Evolutionary conservation across 1,284 basidiomycete species (phyloP).

Genomic region (Boletellus deceptivus): DNA sequence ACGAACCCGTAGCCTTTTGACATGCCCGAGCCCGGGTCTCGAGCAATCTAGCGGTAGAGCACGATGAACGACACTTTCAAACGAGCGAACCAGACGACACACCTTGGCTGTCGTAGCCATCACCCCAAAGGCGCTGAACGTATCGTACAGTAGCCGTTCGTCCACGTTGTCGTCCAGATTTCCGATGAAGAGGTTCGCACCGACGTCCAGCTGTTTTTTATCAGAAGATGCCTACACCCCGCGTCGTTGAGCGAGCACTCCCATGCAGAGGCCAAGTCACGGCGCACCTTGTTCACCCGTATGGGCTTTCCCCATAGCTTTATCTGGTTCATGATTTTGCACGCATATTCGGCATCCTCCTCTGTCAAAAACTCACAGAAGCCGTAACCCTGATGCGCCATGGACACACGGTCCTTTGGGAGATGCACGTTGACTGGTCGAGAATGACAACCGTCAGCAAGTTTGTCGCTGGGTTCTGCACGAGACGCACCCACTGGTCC

Average conservation of each 20-base stretch:
- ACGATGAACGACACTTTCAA: not conserved
- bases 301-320: slow-evolving; percentile 99
- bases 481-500: slow-evolving; percentile 85
- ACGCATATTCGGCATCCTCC: slow-evolving; percentile 98
- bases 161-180: slow-evolving; percentile 94
- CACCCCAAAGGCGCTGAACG: slow-evolving; percentile 91
- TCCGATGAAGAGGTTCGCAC: slow-evolving; percentile 96
- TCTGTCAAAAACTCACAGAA: slow-evolving; percentile 99
- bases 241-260: not conserved
- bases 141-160: slow-evolving; percentile 90
- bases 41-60: slow-evolving; percentile 23
- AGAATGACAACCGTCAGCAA: slow-evolving; percentile 3
- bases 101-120: slow-evolving; percentile 96
- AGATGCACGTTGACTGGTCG: slow-evolving; percentile 90
- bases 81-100: slow-evolving; percentile 28
- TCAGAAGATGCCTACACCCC: slow-evolving; percentile 33
- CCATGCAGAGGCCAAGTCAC: not conserved
- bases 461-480: not conserved
- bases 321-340: slow-evolving; percentile 99
- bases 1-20: slow-evolving; percentile 98
- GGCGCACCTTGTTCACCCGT: slow-evolving; percentile 53
- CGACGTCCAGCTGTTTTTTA: slow-evolving; percentile 96
- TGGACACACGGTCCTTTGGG: slow-evolving; percentile 99
- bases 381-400: slow-evolving; percentile 97
- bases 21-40: slow-evolving; percentile 79